Evolutionary conservation across 306 rosid species (phyloP), one percentile per base, ranked within the genome.

Genomic region (Casuarina glauca): DNA sequence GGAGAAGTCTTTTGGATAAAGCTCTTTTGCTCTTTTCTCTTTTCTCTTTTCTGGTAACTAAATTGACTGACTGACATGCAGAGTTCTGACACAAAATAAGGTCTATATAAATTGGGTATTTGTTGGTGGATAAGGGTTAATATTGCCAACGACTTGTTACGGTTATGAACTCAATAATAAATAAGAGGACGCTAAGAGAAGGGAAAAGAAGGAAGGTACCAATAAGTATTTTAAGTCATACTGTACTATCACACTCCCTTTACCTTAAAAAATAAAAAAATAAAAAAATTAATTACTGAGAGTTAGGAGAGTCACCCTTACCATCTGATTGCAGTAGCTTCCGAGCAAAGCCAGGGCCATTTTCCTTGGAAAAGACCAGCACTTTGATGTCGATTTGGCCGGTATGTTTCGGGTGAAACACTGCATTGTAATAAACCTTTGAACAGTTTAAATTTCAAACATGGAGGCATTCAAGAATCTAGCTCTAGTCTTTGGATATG

Each of bases 281-380:
- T 1, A 26, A 26, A 26, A 26, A 26, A 26, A 26, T 26, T 26
- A 26, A 26, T 26, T 26, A 26, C 1, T n/a, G 58, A 3, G 26
- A 8, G 5, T 2, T 13, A 8, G 11, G 49, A 45, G 51, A 46
- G 2, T 49, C 6, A 11, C 45, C 62, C 76, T 43, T 82, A 79
- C 88, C 91, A 63, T 58, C 7, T 58, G 86, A 86, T 42, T 80
- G 90, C 70, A 85, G 81, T 16, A 83, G 86, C 83, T 73, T 89
- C 82, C 88, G 54, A 42, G 42, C 43, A 55, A 43, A 68, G 50
- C 73, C n/a, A 60, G 52, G 52, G 60, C 71, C 72, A 58, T 39
- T 79, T 74, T 76, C 83, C 39, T 80, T 73, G 75, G 84, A 44
- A 43, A 78, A 45, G 43, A 58, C 45, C 69, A 63, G 63, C 16